Base-by-base conservation (phyloP, 2,329 filamentous ascomycete genomes). In the Hypocreales sp. region DNA sequence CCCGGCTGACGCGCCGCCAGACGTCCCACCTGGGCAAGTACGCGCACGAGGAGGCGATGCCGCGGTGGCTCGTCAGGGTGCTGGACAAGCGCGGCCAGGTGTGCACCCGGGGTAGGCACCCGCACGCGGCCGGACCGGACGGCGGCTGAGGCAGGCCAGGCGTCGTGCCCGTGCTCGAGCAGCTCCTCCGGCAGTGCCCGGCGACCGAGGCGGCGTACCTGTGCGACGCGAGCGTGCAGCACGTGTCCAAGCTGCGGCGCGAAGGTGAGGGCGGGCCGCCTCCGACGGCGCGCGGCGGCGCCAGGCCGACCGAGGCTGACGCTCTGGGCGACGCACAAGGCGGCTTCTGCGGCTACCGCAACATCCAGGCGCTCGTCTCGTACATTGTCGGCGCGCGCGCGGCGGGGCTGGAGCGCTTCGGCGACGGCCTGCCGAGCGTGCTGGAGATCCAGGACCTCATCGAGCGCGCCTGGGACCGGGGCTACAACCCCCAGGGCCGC, bases 341-440 rank as follows among this genome's bases (percentile, higher is more conserved):
- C 14, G 80, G 83, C 5, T 95, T 95, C 47, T 95, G 87, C 46
- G 87, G 87, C 4, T 95, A 94, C 47, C 70, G 87, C 22, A 95
- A 92, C 44, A 92, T 93, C 18, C 90, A 95, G 48, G 92, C 92
- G 74, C 53, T 94, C 39, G 58, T 78, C 10, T 87, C 84, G 0
- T 86, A 82, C 46, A 70, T 94, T 13, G 68, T 75, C 32, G 67
- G 64, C 7, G 55, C 68, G 2, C 48, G 57, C 21, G 60, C 59
- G 9, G 51, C 59, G 9, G 80, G 79, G 0, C 51, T 65, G 33
- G 59, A 74, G 22, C 52, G 58, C 25, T 80, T 92, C 32, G 50
- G 58, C 2, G 56, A 58, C 5, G 58, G 55, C 2, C 56, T 86
- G 5, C 87, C 90, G 0, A 73, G 72, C 3, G 79, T 95, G 16